phyloP scores from a whole-genome alignment of 2,329 filamentous ascomycete genomes.

The Didymella segeticola region DNA sequence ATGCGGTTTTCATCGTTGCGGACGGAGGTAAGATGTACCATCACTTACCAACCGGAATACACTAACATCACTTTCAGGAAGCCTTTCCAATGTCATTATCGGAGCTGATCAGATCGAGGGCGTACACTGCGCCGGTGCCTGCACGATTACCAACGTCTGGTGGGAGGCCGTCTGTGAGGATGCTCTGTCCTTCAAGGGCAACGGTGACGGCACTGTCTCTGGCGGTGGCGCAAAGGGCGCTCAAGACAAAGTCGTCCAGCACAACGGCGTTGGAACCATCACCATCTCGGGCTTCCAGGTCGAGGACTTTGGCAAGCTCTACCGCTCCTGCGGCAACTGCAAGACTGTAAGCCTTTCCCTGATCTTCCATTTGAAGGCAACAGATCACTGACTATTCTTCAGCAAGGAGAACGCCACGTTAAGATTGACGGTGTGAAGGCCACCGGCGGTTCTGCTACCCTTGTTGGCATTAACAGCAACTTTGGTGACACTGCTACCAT shows the following conservation, averaged over 20 bases:
- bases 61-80: too few species aligned
- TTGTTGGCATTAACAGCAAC: slow-evolving; percentile 58
- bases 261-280: slow-evolving; percentile 47
- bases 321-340: slow-evolving; percentile 56
- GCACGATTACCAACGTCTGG: slow-evolving; percentile 57
- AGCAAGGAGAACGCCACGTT: slow-evolving; percentile 49
- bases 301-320: slow-evolving; percentile 51
- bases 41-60: too few species aligned
- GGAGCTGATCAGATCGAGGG: slow-evolving; percentile 58
- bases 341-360: slow-evolving; percentile 55
- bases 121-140: slow-evolving; percentile 59
- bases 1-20: slow-evolving; percentile 61
- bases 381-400: not conserved
- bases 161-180: slow-evolving; percentile 54
- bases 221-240: slow-evolving; percentile 50
- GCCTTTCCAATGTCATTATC: slow-evolving; percentile 64
- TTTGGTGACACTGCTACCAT: slow-evolving; percentile 55
- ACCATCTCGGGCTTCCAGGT: slow-evolving; percentile 45
- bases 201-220: slow-evolving; percentile 46
- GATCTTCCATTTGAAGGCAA: slow-evolving; percentile 30
- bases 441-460: slow-evolving; percentile 6
- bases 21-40: slow-evolving; percentile 59
- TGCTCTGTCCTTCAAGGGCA: slow-evolving; percentile 46
- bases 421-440: slow-evolving; percentile 29
- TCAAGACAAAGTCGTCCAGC: slow-evolving; percentile 52